Base-by-base conservation (phyloP, 179 eudicot genomes). In the Vitellaria paradoxa region DNA sequence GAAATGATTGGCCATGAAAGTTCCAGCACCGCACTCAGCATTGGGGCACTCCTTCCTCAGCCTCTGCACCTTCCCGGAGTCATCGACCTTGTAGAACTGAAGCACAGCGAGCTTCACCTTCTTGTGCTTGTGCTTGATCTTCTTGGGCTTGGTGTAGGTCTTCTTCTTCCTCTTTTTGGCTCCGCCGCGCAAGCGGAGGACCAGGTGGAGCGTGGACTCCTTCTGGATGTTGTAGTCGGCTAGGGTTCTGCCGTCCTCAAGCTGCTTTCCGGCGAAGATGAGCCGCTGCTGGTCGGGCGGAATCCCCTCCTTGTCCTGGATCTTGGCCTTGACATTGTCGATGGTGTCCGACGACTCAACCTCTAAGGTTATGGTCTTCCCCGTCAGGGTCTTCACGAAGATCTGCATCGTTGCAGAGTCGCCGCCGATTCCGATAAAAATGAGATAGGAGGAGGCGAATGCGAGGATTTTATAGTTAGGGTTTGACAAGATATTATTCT, bases 41-140 rank as follows among this genome's bases (percentile, higher is more conserved):
- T 81, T 77, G 0, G 84, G 84, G 26, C 84, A 81, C 77, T 81
- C 84, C 77, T 81, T 81, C 81, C 84, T 81, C 57, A 81, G 70
- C 81, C 81, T 81, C 78, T 81, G 84, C 13, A 81, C 84, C 70
- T 81, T 81, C 1, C 84, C 84, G 2, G 84, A 77, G 26, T 79
- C 82, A 13, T 79, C 82, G 7, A 79, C 81, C 83, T 81, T 81
- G 70, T 81, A 81, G 73, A 70, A 81, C 80, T 81, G 80, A 7
- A 81, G 65, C 13, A 76, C 75, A 4, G 75, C 68, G 40, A 77
- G 80, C 80, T 77, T 77, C 7, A 77, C 80, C 80, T 30, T 77
- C 80, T 70, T 69, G 60, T 77, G 49, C 69, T 77, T 77, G 80
- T 77, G 80, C 75, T 77, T 77, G 80, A 77, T 69, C 80, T 77